These are phyloP conservation scores for Geranium brycei DNA, from an alignment of 345 rosid species.

Conservation along the genomic window DNA sequence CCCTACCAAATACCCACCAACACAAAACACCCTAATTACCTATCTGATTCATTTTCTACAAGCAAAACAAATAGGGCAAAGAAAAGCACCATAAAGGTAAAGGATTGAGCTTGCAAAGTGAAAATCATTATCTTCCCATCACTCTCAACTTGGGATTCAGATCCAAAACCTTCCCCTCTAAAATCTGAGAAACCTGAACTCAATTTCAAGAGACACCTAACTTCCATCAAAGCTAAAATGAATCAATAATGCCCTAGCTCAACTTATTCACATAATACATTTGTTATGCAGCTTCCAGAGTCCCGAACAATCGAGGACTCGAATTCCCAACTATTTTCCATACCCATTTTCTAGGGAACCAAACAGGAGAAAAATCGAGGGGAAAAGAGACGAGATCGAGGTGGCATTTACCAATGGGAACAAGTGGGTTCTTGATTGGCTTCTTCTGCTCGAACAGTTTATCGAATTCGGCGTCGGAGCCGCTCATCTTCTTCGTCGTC, in stretches of 20 bases:
- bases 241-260: not conserved
- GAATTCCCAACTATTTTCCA: too few relatives aligned
- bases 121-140: not conserved
- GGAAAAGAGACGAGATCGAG: not conserved
- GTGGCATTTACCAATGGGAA: not conserved
- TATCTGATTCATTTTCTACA: not conserved
- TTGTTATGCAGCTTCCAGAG: not conserved
- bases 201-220: not conserved
- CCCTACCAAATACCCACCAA: not conserved
- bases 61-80: not conserved
- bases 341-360: not conserved
- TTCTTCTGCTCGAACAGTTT: not conserved
- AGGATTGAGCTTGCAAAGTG: not conserved
- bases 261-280: too few relatives aligned
- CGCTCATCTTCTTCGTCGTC: not conserved
- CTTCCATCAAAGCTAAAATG: too few relatives aligned
- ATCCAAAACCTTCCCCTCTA: not conserved
- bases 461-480: not conserved
- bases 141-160: not conserved
- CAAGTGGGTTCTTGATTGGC: not conserved
- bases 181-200: not conserved
- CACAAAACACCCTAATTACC: not conserved
- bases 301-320: not conserved
- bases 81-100: too few relatives aligned
- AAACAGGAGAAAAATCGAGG: not conserved